phyloP scores from a whole-genome alignment of 1,139 yeast genomes.

The Blastobotrys ciferrii region DNA sequence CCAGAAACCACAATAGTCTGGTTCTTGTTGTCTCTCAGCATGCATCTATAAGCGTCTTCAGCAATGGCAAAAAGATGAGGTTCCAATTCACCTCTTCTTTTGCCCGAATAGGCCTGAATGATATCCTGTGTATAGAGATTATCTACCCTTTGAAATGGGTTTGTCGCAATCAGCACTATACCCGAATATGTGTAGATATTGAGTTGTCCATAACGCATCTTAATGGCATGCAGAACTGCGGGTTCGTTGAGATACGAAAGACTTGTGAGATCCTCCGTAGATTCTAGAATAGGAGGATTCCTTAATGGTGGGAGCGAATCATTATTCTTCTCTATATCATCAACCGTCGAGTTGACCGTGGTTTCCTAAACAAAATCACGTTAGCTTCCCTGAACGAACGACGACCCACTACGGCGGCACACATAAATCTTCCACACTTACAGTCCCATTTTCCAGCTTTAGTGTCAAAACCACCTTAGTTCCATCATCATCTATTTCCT shows the following conservation, averaged over 20 bases:
- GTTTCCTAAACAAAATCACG: slow-evolving; percentile 21
- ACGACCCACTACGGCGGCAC: not conserved
- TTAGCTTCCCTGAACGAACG: not conserved
- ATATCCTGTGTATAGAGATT: slow-evolving; percentile 88
- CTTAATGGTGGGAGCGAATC: slow-evolving; percentile 66
- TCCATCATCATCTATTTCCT: slow-evolving; percentile 46
- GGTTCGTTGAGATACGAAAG: slow-evolving; percentile 94
- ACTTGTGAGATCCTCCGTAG: slow-evolving; percentile 91
- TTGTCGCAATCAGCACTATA: slow-evolving; percentile 92
- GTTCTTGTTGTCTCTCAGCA: slow-evolving; percentile 79
- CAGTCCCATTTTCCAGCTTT: slow-evolving; percentile 55
- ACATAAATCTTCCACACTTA: slow-evolving; percentile 20
- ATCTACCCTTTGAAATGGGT: slow-evolving; percentile 91
- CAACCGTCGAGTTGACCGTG: slow-evolving; percentile 34
- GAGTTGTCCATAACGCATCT: slow-evolving; percentile 80
- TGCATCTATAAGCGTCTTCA: slow-evolving; percentile 92
- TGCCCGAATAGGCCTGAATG: slow-evolving; percentile 91
- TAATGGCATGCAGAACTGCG: slow-evolving; percentile 86
- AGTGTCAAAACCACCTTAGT: slow-evolving; percentile 57
- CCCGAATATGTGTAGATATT: slow-evolving; percentile 96
- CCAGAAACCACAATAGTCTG: slow-evolving; percentile 97
- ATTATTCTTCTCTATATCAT: slow-evolving; percentile 47
- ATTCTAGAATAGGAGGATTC: slow-evolving; percentile 90
- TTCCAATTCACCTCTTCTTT: slow-evolving; percentile 87
- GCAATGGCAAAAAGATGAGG: slow-evolving; percentile 98